Evolutionary conservation across 495 filamentous ascomycete genomes (phyloP), one percentile per base, ranked within the genome.

Genomic region (Cercophora newfieldiana): DNA sequence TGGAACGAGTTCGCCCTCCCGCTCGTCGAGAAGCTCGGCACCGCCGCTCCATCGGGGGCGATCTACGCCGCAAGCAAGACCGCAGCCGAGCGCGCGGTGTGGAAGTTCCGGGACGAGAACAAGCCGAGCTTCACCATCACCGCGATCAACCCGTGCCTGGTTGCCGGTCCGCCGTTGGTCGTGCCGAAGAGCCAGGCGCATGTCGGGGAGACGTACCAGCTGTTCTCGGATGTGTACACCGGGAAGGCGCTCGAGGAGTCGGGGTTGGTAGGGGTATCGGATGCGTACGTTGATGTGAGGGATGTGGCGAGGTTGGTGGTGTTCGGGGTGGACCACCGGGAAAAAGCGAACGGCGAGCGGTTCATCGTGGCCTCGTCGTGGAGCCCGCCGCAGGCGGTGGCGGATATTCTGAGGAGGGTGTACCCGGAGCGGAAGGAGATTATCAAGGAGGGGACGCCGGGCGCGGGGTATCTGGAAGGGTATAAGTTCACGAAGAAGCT

Each of bases 1-100:
- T 84, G 82, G 82, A 82, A 82, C 72, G 72, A 72, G 1, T 65
- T 59, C 0, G 72, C 80, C 30, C 75, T 75, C 53, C 22, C 56
- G 0, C 50, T 69, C 0, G 67, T 79, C 12, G 66, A 61, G 4
- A 18, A 74, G 24, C 56, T 70, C 3, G 80, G 76, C 48, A 62
- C 69, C 16, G 60, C 76, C 7, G 59, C 72, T 0, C 74, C 78
- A 1, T 71, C 66, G 0, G 68, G 66, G 18, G 53, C 71, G 28
- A 79, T 86, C 1, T 87, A 90, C 65, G 69, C 71, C 0, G 85
- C 85, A 0, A 83, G 81, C 65, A 89, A 90, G 68, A 81, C 79
- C 1, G 77, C 80, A 31, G 81, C 78, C 0, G 87, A 90, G 72
- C 78, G 74, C 33, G 74, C 77, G 3, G 67, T 83, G 2, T 88